Conservation (phyloP, 345 rosid genomes). For the Jatropha curcas region DNA sequence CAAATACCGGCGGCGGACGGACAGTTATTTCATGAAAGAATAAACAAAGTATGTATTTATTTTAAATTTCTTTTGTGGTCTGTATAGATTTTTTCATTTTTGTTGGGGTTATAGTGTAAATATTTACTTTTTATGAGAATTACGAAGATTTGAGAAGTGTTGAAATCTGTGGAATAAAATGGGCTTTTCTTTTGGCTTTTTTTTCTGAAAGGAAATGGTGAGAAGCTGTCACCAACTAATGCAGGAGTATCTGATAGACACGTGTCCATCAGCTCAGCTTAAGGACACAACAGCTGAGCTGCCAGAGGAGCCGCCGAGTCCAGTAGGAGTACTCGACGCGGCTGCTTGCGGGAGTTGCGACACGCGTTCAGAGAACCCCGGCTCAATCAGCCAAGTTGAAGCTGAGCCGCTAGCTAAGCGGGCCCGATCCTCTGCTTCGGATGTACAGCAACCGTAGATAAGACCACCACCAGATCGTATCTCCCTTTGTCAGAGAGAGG, state of each 20-base stretch:
- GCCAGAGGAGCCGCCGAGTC: conserved; percentile 45
- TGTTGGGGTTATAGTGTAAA: conserved; percentile 16
- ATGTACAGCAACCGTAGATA: conserved; percentile 50
- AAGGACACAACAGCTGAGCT: conserved; percentile 32
- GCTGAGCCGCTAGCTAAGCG: conserved; percentile 35
- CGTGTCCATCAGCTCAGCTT: conserved; percentile 44
- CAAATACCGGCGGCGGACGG: conserved; percentile 3
- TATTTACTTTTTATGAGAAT: conserved; percentile 12
- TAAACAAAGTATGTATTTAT: conserved; percentile 41
- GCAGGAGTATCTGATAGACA: conserved; percentile 60
- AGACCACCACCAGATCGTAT: conserved; percentile 9
- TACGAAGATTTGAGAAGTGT: conserved; percentile 31
- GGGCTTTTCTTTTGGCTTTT: not conserved
- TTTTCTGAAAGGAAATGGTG: conserved; percentile 51
- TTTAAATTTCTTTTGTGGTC: not conserved
- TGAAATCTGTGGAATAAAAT: conserved; percentile 40
- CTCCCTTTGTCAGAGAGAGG: conserved; percentile 18
- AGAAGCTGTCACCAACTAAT: conserved; percentile 80
- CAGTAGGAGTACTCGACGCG: conserved; percentile 66
- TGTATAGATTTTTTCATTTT: not conserved
- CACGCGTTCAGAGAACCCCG: conserved; percentile 41
- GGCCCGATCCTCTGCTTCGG: conserved; percentile 38
- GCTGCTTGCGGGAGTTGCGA: conserved; percentile 60
- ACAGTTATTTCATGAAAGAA: conserved; percentile 25
- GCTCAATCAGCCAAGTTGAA: conserved; percentile 34